phyloP scores from a whole-genome alignment of 1,139 yeast genomes.

The Lodderomyces pseudojiufengensis region DNA sequence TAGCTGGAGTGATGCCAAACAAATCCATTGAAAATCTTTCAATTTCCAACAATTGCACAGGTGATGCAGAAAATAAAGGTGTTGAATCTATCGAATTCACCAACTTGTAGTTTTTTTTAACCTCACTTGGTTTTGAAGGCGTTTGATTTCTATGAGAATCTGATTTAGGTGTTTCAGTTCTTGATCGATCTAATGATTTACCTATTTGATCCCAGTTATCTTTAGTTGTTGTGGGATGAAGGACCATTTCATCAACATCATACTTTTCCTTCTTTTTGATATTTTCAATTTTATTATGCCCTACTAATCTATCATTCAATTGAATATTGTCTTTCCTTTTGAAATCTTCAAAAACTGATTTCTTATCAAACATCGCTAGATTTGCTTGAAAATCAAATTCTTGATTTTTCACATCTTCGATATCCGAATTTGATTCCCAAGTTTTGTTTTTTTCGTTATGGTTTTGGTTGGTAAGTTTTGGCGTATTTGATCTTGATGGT shows the following conservation, averaged over 20 bases:
- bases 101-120: constrained; percentile 16
- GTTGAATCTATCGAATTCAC: constrained; percentile 21
- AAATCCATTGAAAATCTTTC: constrained; percentile 57
- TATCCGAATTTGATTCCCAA: constrained; percentile 15
- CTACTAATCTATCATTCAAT: constrained; percentile 65
- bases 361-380: constrained; percentile 78
- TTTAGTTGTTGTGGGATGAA: constrained; percentile 36
- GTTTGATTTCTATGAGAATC: constrained; percentile 4
- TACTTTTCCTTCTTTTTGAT: constrained; percentile 43
- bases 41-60: constrained; percentile 78
- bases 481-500: constrained; percentile 8
- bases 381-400: constrained; percentile 90
- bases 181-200: constrained; percentile 11
- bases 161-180: constrained; percentile 7
- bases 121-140: neutral
- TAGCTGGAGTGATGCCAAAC: constrained; percentile 47
- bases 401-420: constrained; percentile 44
- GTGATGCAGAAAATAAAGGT: constrained; percentile 62
- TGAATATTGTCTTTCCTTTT: constrained; percentile 59
- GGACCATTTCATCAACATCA: constrained; percentile 72
- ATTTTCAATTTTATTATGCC: constrained; percentile 57
- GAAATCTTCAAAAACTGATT: constrained; percentile 74
- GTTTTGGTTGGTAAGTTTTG: constrained; percentile 5
- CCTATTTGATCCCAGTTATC: constrained; percentile 60
- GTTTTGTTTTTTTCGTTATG: too few species aligned